These are phyloP conservation scores for Mediolabrus comicus DNA, from an alignment of 108 stramenopile species.

Conservation along the genomic window DNA sequence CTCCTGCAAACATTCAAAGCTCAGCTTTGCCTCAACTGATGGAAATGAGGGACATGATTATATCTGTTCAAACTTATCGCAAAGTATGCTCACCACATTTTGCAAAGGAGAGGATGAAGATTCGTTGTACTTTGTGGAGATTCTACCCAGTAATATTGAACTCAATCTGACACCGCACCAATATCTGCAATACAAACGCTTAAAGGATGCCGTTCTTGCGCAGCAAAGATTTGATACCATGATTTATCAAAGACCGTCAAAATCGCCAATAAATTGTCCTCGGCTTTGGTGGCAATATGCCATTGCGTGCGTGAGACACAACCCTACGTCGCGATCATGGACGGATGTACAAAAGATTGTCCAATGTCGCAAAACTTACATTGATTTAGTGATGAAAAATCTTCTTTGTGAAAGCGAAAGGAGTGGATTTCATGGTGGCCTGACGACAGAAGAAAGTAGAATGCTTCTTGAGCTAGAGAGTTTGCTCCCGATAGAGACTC, in stretches of 20 bases:
- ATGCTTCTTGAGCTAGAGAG: conserved; percentile 62
- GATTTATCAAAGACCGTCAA: conserved; percentile 64
- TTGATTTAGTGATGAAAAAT: conserved; percentile 68
- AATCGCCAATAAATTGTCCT: conserved; percentile 45
- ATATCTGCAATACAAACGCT: conserved; percentile 61
- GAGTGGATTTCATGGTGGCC: conserved; percentile 69
- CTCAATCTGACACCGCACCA: conserved; percentile 63
- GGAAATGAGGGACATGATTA: conserved; percentile 21
- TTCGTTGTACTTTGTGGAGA: conserved; percentile 47
- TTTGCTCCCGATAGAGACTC: conserved; percentile 72
- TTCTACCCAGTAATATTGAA: conserved; percentile 57
- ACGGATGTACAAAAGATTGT: conserved; percentile 61
- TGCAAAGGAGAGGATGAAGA: conserved; percentile 1
- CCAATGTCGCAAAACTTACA: conserved; percentile 52
- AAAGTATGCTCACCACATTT: conserved; percentile 18
- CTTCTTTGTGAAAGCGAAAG: conserved; percentile 27
- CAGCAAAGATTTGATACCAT: conserved; percentile 86
- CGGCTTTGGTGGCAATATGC: conserved; percentile 80
- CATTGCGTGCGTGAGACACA: conserved; percentile 63
- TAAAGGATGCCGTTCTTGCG: conserved; percentile 67
- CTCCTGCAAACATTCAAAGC: not conserved
- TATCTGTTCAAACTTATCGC: conserved; percentile 22
- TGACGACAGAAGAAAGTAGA: conserved; percentile 58
- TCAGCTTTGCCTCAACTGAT: not conserved
- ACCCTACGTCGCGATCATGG: conserved; percentile 76